Percentiles rank a stretch among this genome's conserved stretches.
phyloP scores from a whole-genome alignment of 164 flowering plant genomes.

The Platanus orientalis region DNA sequence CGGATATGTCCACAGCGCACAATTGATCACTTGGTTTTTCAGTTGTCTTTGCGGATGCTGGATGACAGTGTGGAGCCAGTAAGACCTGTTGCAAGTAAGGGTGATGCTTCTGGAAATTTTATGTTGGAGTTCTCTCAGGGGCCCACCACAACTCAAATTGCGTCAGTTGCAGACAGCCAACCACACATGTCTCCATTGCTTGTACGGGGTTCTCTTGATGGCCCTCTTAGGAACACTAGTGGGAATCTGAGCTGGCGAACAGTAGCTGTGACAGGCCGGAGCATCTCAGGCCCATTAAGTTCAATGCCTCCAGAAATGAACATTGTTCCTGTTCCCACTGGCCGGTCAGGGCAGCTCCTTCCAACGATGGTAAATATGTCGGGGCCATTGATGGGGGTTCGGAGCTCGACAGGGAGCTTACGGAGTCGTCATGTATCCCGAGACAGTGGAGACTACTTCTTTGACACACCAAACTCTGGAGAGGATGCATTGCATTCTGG shows the following conservation, averaged over 20 bases:
- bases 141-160: constrained; percentile 62
- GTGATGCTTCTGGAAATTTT: constrained; percentile 51
- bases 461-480: constrained; percentile 94
- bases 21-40: constrained; percentile 93
- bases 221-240: constrained; percentile 83
- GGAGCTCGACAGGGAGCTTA: constrained; percentile 88
- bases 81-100: constrained; percentile 44
- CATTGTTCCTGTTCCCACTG: constrained; percentile 65
- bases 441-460: constrained; percentile 93
- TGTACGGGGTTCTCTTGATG: constrained; percentile 94
- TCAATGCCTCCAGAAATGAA: constrained; percentile 92
- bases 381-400: constrained; percentile 90
- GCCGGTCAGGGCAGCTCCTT: constrained; percentile 92
- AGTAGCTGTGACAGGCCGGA: constrained; percentile 73
- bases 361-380: constrained; percentile 92
- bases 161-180: constrained; percentile 72
- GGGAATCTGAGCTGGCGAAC: constrained; percentile 98
- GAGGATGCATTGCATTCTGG: constrained; percentile 80
- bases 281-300: constrained; percentile 89
- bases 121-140: constrained; percentile 94
- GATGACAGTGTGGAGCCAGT: constrained; percentile 85
- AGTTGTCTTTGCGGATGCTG: constrained; percentile 88
- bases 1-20: constrained; percentile 97
- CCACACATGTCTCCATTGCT: constrained; percentile 98
- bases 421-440: constrained; percentile 93